A percentile compares a stretch with the other conserved stretches of the same genome.
Evolutionary conservation across 331 rosid species (phyloP).

Genomic region (Erythrophleum ivorense): DNA sequence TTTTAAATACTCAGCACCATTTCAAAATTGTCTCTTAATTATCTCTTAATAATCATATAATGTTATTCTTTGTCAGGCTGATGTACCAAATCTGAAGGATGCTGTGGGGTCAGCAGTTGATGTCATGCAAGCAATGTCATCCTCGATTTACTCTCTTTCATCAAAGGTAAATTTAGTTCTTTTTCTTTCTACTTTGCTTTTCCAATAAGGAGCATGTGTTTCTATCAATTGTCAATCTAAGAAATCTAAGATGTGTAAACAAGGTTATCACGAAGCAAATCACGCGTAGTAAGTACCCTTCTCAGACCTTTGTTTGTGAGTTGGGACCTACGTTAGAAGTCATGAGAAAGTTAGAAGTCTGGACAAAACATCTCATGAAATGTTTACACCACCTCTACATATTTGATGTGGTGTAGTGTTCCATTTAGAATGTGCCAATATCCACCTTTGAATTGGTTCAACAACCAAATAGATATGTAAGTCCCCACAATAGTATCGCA

Average conservation of each 20-base stretch:
- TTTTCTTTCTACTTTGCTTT: constrained; percentile 22
- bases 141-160: constrained; percentile 83
- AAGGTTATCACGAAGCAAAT: background rate
- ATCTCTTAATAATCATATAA: constrained; percentile 22
- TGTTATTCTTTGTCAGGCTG: constrained; percentile 65
- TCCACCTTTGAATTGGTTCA: background rate
- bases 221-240: constrained; percentile 19
- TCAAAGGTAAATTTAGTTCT: constrained; percentile 58
- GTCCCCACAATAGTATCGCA: background rate
- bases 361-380: background rate
- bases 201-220: constrained; percentile 8
- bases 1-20: constrained; percentile 17
- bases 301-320: background rate
- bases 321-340: constrained; percentile 19
- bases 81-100: constrained; percentile 86
- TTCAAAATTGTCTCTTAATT: constrained; percentile 3
- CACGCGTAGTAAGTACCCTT: constrained; percentile 9
- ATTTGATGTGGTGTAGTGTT: constrained; percentile 1
- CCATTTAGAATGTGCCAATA: background rate
- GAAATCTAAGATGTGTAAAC: constrained; percentile 4
- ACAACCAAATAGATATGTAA: background rate
- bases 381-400: background rate
- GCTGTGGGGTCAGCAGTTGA: constrained; percentile 96
- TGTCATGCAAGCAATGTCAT: constrained; percentile 93
- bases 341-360: constrained; percentile 17